Evolutionary conservation across 2,329 filamentous ascomycete species (phyloP), one percentile per base, ranked within the genome.

Genomic region (Hypoxylon sp.): DNA sequence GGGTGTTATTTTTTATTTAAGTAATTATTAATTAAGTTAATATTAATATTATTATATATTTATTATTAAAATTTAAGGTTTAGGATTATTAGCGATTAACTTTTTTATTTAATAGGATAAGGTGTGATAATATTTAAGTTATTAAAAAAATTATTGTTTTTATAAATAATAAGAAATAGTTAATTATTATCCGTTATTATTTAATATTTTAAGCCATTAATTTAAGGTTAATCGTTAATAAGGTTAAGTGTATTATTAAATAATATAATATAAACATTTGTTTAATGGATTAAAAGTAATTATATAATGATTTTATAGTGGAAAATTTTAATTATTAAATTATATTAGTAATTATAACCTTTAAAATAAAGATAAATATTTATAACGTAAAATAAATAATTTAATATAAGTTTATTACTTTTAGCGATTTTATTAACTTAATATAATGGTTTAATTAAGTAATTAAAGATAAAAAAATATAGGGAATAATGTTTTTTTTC

Each of bases 301-400:
- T 54, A 26, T 54, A 42, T 54, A 54, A 54, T 42, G 9, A 42
- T n/a, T 54, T 54, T 54, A 54, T 54, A 8, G n/a, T 29, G n/a
- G 10, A 42, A 1, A 3, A 54, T 39, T 54, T 44, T 24, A 13
- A 44, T 44, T 54, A 26, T 54, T 54, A 54, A 39, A 54, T 54
- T 44, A 54, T 54, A 29, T 54, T 54, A 39, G 31, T 54, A 26
- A 54, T 42, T 3, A 44, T 54, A n/a, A 44, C 29, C 1, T 44
- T 54, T 14, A 54, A 44, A 9, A 54, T 54, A 44, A 44, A n/a
- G 17, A 54, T 54, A 33, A 22, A 54, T 54, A 54, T 54, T 54
- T 54, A 42, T 13, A 44, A 54, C 42, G 17, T 54, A 26, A 26
- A 42, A 42, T 29, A 42, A 17, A 29, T 54, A 26, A 29, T 54